Base-by-base conservation (phyloP, 2,329 filamentous ascomycete genomes). In the Colletotrichum magnum region DNA sequence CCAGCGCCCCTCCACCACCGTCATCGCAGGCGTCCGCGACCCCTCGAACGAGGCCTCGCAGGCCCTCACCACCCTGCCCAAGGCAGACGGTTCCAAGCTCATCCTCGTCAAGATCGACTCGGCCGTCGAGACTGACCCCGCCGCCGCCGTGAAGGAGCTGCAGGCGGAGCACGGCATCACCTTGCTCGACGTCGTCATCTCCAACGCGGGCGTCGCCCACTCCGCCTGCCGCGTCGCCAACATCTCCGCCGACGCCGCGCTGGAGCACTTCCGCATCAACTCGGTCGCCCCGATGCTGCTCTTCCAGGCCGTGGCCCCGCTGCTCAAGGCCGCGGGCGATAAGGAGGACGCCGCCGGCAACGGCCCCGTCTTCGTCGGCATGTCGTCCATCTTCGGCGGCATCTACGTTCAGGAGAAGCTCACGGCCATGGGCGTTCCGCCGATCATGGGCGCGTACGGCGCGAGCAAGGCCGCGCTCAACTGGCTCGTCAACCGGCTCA, bases 141-240 rank as follows among this genome's bases (percentile, higher is more conserved):
- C 70, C 15, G 72, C 72, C 15, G 80, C 80, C 9, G 73, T 81
- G 2, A 52, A 75, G 16, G 70, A 75, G 3, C 74, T 84, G 0
- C 70, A 75, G 1, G 32, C 60, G 2, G 56, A 71, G 6, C 71
- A 79, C 21, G 76, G 75, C 6, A 81, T 89, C 64, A 70, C 73
- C 6, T 73, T 78, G 39, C 75, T 89, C 5, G 86, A 89, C 72
- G 74, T 86, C 10, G 81, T 89, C 5, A 82, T 90, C 62, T 83
- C 86, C 61, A 89, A 89, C 73, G 86, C 87, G 0, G 86, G 80
- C 10, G 81, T 85, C 26, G 32, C 62, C 9, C 12, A 56, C 62
- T 26, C 28, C 32, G 5, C 10, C 43, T 6, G 6, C 2, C 56
- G 4, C 13, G 73, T 72, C 4, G 74, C 75, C 7, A 60, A 73